These are phyloP conservation scores for Colletotrichum godetiae DNA, from an alignment of 2,329 filamentous ascomycete species.

Conservation along the genomic window DNA sequence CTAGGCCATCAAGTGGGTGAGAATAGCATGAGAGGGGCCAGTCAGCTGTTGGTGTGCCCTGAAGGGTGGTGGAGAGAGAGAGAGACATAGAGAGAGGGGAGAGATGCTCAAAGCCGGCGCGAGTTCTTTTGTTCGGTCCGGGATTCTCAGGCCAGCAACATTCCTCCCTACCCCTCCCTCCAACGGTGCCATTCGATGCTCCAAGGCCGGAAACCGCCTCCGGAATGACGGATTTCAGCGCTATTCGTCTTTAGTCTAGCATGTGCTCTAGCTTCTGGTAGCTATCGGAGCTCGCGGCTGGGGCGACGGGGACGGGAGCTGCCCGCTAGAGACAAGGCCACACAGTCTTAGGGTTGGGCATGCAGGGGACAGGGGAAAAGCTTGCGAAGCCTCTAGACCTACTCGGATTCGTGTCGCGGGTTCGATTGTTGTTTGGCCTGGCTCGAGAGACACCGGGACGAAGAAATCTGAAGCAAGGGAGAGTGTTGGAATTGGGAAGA, in stretches of 20 bases:
- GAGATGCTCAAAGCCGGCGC: not conserved
- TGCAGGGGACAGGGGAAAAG: slow-evolving; percentile 21
- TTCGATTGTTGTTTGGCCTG: not conserved
- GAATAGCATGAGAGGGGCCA: not conserved
- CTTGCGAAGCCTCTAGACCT: not conserved
- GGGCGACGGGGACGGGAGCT: slow-evolving; percentile 8
- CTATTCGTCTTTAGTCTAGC: slow-evolving; percentile 2
- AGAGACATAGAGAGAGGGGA: not conserved
- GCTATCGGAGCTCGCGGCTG: not conserved
- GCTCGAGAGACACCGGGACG: not conserved
- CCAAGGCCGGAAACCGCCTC: slow-evolving; percentile 14
- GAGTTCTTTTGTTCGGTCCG: slow-evolving; percentile 11
- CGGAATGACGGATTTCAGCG: slow-evolving; percentile 25
- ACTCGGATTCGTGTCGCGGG: not conserved
- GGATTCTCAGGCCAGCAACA: slow-evolving; percentile 14
- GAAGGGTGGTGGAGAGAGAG: too few species aligned
- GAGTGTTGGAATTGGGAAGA: not conserved
- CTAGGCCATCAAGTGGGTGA: not conserved
- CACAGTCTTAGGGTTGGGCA: slow-evolving; percentile 1
- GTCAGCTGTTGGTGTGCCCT: not conserved
- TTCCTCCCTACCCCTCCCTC: slow-evolving; percentile 5
- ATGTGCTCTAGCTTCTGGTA: not conserved
- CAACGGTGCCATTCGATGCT: slow-evolving; percentile 1
- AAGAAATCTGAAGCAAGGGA: not conserved
- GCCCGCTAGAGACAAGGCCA: slow-evolving; percentile 19